Conservation (phyloP, 140 eudicot species). For the Oenanthe javanica region DNA sequence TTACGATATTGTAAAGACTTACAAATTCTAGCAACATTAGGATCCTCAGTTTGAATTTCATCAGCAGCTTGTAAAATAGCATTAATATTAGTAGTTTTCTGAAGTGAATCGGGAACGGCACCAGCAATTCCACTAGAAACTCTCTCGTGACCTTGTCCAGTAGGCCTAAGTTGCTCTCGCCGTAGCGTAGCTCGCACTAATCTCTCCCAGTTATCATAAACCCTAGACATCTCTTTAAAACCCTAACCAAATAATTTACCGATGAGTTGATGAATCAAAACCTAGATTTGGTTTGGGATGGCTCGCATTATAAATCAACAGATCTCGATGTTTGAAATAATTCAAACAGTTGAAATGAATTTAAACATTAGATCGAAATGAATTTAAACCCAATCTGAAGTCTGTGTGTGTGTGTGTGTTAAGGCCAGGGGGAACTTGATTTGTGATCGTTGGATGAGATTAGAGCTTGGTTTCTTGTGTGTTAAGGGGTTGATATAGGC, state of each 20-base stretch:
- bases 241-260: background rate
- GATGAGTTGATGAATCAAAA: background rate
- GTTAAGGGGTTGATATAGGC: too few relatives aligned
- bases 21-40: conserved; percentile 90
- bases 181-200: conserved; percentile 63
- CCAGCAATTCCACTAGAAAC: conserved; percentile 73
- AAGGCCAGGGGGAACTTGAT: too few relatives aligned
- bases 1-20: conserved; percentile 18
- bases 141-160: conserved; percentile 58
- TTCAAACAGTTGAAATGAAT: background rate
- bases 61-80: conserved; percentile 90
- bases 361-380: too few relatives aligned
- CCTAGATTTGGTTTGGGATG: background rate
- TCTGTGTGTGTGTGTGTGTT: too few relatives aligned
- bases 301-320: background rate
- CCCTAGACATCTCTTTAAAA: conserved; percentile 47
- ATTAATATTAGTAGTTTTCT: conserved; percentile 55
- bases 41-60: conserved; percentile 82
- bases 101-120: conserved; percentile 85
- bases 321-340: background rate
- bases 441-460: too few relatives aligned
- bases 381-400: too few relatives aligned
- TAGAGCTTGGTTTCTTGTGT: too few relatives aligned
- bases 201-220: conserved; percentile 65
- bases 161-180: conserved; percentile 57